phyloP scores from a whole-genome alignment of 768 basidiomycete genomes.

The Suillus subalutaceus region DNA sequence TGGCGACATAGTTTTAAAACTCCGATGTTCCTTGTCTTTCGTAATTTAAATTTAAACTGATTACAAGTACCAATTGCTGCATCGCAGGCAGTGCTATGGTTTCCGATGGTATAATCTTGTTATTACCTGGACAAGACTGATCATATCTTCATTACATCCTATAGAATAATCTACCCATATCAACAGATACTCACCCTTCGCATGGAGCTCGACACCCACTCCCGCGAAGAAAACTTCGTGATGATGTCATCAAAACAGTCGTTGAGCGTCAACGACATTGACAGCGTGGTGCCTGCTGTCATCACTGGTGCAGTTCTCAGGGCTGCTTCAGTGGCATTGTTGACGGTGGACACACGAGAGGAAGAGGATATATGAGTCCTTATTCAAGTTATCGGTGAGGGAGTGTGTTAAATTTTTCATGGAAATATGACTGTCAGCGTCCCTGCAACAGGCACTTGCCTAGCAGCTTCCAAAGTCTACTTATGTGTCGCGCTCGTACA shows the following conservation, averaged over 20 bases:
- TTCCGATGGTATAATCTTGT: no score
- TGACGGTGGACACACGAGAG: not conserved
- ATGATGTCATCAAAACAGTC: not conserved
- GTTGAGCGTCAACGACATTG: not conserved
- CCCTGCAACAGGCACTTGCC: not conserved
- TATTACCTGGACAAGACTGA: no score
- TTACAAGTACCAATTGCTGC: not conserved
- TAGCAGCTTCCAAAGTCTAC: not conserved
- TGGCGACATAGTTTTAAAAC: not conserved
- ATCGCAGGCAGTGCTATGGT: not conserved
- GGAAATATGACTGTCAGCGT: not conserved
- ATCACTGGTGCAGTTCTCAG: not conserved
- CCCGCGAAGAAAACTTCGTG: not conserved
- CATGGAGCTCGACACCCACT: not conserved
- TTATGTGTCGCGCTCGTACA: not conserved
- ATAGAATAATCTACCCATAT: not conserved
- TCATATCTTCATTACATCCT: no score
- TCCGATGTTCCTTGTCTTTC: not conserved
- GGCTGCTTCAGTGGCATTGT: not conserved
- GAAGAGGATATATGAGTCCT: not conserved
- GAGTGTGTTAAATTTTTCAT: not conserved
- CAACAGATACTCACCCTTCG: not conserved
- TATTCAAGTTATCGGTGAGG: not conserved
- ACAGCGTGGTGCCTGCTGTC: not conserved
- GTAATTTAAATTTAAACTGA: no score